Conservation (phyloP, 2,329 filamentous ascomycete genomes). For the Geosmithia putterillii region DNA sequence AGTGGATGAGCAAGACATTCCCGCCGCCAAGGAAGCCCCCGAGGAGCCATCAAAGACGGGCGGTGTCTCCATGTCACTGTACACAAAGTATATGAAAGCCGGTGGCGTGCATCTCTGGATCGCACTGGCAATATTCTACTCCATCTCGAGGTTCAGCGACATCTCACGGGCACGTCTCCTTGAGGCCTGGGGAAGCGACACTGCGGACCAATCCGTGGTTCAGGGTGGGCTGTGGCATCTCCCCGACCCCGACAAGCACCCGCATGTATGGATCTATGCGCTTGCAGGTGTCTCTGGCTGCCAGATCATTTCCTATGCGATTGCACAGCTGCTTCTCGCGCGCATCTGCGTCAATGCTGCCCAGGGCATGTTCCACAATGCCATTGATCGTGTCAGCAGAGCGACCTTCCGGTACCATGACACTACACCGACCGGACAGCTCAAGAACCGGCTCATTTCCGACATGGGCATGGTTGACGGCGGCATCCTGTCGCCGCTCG, state of each 20-base stretch:
- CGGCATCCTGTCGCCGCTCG: slow-evolving; percentile 65
- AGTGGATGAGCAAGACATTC: slow-evolving; percentile 15
- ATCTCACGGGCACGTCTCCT: slow-evolving; percentile 68
- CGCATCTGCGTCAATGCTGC: slow-evolving; percentile 72
- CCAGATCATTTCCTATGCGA: slow-evolving; percentile 45
- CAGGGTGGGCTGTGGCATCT: slow-evolving; percentile 14
- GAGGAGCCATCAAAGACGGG: slow-evolving; percentile 37
- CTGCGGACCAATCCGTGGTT: slow-evolving; percentile 5
- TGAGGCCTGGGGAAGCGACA: slow-evolving; percentile 70
- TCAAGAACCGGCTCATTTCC: slow-evolving; percentile 87
- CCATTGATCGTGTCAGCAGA: slow-evolving; percentile 61
- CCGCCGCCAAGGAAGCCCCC: slow-evolving; percentile 12
- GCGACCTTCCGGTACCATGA: slow-evolving; percentile 89
- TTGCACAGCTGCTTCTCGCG: slow-evolving; percentile 56
- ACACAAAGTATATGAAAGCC: slow-evolving; percentile 76
- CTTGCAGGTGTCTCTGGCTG: slow-evolving; percentile 55
- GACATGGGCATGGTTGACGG: slow-evolving; percentile 87
- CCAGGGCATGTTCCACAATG: slow-evolving; percentile 59
- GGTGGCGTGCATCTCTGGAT: slow-evolving; percentile 66
- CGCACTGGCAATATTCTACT: slow-evolving; percentile 48
- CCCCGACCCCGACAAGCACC: slow-evolving; percentile 54
- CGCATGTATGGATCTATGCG: slow-evolving; percentile 61
- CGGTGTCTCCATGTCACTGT: slow-evolving; percentile 62
- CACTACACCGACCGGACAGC: slow-evolving; percentile 71
- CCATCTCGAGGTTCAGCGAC: slow-evolving; percentile 49